A percentile compares a stretch with the other conserved stretches of the same genome.
Evolutionary conservation across 257 asterid species (phyloP).

Genomic region (Solanum medicagineum): DNA sequence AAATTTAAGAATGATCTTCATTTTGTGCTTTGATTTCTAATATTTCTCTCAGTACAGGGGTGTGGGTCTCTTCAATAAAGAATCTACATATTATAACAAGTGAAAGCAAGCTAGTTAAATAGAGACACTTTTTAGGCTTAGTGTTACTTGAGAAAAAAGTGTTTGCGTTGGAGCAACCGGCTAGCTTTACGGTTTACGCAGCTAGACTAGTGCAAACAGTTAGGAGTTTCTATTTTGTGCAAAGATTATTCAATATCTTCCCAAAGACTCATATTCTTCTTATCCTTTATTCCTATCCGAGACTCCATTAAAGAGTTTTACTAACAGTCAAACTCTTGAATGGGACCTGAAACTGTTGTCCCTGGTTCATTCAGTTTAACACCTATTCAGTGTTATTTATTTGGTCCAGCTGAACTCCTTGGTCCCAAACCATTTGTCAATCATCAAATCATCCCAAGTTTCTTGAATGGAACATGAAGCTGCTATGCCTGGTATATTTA

Average conservation of each 20-base stretch:
- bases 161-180: neutral
- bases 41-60: neutral
- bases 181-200: neutral
- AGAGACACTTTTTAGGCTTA: neutral
- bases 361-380: neutral
- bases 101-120: neutral
- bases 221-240: neutral
- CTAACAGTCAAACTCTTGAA: neutral
- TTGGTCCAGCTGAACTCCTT: neutral
- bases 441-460: too few species aligned
- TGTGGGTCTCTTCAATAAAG: neutral
- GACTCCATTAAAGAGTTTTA: neutral
- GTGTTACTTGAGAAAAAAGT: neutral
- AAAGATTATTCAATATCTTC: neutral
- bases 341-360: neutral
- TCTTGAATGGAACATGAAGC: neutral
- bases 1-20: neutral
- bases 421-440: neutral
- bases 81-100: too few species aligned
- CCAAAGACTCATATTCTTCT: neutral
- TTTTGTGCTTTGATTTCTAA: neutral
- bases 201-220: neutral
- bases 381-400: too few species aligned
- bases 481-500: neutral
- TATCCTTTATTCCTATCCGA: neutral